Conservation (phyloP, 768 basidiomycete species). For the Kwoniella mangroviensis region DNA sequence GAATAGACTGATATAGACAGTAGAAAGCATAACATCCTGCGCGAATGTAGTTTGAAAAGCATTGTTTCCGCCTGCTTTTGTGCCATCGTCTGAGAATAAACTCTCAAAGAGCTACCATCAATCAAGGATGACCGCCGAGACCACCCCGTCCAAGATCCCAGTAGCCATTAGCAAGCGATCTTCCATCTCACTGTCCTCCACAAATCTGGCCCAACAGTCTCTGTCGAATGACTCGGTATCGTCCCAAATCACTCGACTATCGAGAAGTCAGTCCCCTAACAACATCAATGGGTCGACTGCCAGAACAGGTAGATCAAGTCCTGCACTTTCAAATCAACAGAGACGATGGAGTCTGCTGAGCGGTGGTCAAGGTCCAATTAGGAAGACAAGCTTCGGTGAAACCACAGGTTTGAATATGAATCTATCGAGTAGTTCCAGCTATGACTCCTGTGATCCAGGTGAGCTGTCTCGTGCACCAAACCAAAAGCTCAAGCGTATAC, state of each 20-base stretch:
- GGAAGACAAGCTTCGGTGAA: constrained; percentile 25
- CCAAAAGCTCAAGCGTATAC: neutral
- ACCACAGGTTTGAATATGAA: neutral
- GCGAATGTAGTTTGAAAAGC: no score
- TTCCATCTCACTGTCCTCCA: constrained; percentile 17
- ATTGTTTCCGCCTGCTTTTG: neutral
- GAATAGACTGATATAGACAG: neutral
- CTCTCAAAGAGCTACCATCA: no score
- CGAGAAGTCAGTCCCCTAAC: constrained; percentile 17
- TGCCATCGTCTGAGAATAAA: no score
- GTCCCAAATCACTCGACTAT: neutral
- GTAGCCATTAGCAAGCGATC: constrained; percentile 24
- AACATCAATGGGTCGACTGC: neutral
- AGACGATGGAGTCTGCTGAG: constrained; percentile 25
- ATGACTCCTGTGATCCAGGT: constrained; percentile 24
- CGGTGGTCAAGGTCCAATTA: constrained; percentile 21
- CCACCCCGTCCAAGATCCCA: constrained; percentile 24
- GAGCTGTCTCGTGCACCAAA: neutral
- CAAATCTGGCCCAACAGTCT: constrained; percentile 3
- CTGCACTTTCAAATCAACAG: constrained; percentile 4
- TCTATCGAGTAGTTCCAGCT: constrained; percentile 10
- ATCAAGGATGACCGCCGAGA: constrained; percentile 16
- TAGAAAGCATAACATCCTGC: neutral
- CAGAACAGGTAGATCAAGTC: constrained; percentile 18
- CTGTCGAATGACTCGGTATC: constrained; percentile 7